Evolutionary conservation across 1,284 basidiomycete genomes (phyloP).

Genomic region (Agaricales sp.): DNA sequence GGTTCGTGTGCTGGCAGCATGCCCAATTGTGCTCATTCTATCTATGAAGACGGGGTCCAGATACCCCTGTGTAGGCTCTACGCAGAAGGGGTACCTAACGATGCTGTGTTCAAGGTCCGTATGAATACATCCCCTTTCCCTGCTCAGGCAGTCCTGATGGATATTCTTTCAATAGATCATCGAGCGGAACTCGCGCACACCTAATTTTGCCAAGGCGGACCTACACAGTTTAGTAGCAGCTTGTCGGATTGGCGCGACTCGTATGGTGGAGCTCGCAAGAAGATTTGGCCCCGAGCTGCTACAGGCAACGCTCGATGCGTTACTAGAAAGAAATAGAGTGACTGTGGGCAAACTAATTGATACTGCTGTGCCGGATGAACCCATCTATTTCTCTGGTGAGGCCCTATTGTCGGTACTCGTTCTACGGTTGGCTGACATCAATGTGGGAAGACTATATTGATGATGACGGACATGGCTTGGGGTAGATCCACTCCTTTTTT

Average conservation of each 20-base stretch:
- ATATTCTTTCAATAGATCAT: slow-evolving; percentile 14
- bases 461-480: slow-evolving; percentile 17
- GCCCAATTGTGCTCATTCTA: slow-evolving; percentile 15
- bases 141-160: background rate
- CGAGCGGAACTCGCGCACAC: slow-evolving; percentile 19
- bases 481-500: no score
- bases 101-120: slow-evolving; percentile 13
- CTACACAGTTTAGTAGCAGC: slow-evolving; percentile 21
- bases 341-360: slow-evolving; percentile 17
- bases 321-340: slow-evolving; percentile 14
- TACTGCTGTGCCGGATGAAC: slow-evolving; percentile 15
- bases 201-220: slow-evolving; percentile 19
- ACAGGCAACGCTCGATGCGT: slow-evolving; percentile 13
- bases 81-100: slow-evolving; percentile 15
- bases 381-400: slow-evolving; percentile 16
- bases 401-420: no score
- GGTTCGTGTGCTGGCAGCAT: slow-evolving; percentile 16
- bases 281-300: slow-evolving; percentile 17
- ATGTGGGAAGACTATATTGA: slow-evolving; percentile 20
- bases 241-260: slow-evolving; percentile 16
- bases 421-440: no score
- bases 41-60: slow-evolving; percentile 21
- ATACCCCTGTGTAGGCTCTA: slow-evolving; percentile 22
- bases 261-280: slow-evolving; percentile 18
- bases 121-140: background rate